phyloP scores from a whole-genome alignment of 768 basidiomycete genomes.

The Boletus sensibilis region DNA sequence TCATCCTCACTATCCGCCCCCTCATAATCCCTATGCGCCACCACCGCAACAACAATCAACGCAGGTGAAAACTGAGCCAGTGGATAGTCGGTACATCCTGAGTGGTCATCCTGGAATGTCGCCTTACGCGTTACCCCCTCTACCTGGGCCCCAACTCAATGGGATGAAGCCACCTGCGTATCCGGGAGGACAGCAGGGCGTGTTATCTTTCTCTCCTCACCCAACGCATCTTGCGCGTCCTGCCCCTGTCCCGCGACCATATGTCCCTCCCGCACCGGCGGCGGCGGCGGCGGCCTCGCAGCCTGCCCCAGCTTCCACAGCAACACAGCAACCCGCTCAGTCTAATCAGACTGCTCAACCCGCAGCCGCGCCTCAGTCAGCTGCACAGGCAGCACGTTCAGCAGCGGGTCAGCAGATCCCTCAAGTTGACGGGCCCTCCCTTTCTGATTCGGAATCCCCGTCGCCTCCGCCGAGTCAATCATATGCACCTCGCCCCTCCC shows the following conservation, averaged over 20 bases:
- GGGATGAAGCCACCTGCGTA: slow-evolving; percentile 50
- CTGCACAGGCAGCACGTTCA: slow-evolving; percentile 18
- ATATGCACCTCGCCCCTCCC: slow-evolving; percentile 68
- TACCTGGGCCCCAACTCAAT: slow-evolving; percentile 65
- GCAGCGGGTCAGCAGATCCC: slow-evolving; percentile 49
- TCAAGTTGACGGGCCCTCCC: slow-evolving; percentile 76
- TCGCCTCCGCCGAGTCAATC: slow-evolving; percentile 60
- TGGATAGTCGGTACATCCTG: slow-evolving; percentile 68
- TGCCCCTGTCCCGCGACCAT: slow-evolving; percentile 20
- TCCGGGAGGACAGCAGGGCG: slow-evolving; percentile 57
- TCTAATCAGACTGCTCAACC: slow-evolving; percentile 17
- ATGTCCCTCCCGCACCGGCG: slow-evolving; percentile 17
- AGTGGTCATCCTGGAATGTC: slow-evolving; percentile 40
- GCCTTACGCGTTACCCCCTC: slow-evolving; percentile 55
- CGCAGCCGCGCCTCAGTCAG: slow-evolving; percentile 15
- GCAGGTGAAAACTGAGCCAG: slow-evolving; percentile 71
- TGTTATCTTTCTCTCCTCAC: slow-evolving; percentile 51
- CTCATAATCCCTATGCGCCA: slow-evolving; percentile 52
- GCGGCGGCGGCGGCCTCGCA: slow-evolving; percentile 29
- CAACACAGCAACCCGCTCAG: slow-evolving; percentile 17
- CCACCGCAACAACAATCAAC: slow-evolving; percentile 37
- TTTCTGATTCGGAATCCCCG: slow-evolving; percentile 66
- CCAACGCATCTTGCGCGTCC: slow-evolving; percentile 30
- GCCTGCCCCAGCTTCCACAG: slow-evolving; percentile 8
- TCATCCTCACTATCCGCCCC: slow-evolving; percentile 53